A percentile compares a stretch with the other conserved stretches of the same genome.
phyloP scores from a whole-genome alignment of 139 green algal species.

The Eudorina sp. region DNA sequence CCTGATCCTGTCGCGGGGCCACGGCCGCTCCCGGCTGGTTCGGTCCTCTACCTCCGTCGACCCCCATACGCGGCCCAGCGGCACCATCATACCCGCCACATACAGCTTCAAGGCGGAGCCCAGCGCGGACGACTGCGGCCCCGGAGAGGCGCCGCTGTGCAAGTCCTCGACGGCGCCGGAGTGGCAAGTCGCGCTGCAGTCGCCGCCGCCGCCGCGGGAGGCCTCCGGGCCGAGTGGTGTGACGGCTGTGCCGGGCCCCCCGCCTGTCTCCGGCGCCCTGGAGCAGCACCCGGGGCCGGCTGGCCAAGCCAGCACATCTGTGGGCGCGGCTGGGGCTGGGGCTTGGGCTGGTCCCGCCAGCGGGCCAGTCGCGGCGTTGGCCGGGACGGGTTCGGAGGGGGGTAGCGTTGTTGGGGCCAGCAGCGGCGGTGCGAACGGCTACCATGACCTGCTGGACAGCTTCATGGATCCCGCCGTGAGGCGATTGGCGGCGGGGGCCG shows the following conservation, averaged over 20 bases:
- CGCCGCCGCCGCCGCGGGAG: too few species aligned
- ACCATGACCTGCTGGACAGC: conserved; percentile 5
- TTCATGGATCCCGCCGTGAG: not conserved
- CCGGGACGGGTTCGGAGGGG: not conserved
- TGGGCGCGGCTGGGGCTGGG: too few species aligned
- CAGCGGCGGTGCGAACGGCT: not conserved
- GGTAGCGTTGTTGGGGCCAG: not conserved
- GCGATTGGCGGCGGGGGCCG: too few species aligned
- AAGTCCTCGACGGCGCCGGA: not conserved
- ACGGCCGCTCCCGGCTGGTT: not conserved
- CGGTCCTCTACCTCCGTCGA: conserved; percentile 3
- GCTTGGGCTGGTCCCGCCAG: too few species aligned
- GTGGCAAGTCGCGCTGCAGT: too few species aligned
- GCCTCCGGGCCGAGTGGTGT: too few species aligned
- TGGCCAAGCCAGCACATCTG: too few species aligned
- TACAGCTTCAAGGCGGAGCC: not conserved
- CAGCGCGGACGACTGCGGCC: not conserved
- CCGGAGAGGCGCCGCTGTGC: not conserved
- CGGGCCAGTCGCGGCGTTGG: too few species aligned
- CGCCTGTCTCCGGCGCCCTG: too few species aligned
- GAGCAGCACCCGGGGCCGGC: too few species aligned
- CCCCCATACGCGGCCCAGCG: not conserved
- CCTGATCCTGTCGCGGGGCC: not conserved
- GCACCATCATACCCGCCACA: not conserved
- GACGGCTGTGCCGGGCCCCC: too few species aligned